A percentile compares a stretch with the other conserved stretches of the same genome.
Evolutionary conservation across 108 stramenopile species (phyloP).

Genomic region (Skeletonema potamos): DNA sequence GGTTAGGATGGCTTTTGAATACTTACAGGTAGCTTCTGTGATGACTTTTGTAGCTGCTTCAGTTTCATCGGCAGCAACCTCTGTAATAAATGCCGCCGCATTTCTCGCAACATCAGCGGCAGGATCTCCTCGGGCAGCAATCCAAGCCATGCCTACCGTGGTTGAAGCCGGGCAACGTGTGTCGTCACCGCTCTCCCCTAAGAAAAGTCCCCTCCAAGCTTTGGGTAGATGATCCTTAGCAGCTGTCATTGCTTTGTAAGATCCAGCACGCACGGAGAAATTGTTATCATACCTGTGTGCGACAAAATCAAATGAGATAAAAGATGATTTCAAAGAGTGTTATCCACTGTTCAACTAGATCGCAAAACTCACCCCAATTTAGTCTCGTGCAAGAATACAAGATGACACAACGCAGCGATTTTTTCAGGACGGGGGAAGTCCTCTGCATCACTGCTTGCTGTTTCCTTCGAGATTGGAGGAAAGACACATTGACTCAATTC

Average conservation of each 20-base stretch:
- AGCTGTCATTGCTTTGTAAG: conserved; percentile 25
- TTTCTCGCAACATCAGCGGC: conserved; percentile 24
- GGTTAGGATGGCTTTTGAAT: conserved; percentile 13
- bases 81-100: conserved; percentile 19
- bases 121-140: conserved; percentile 26
- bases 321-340: background rate
- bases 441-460: background rate
- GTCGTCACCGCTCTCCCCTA: background rate
- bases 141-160: conserved; percentile 43
- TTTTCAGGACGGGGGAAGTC: conserved; percentile 31
- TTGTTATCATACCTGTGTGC: conserved; percentile 22
- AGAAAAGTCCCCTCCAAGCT: conserved; percentile 36
- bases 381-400: conserved; percentile 33
- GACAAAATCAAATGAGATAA: background rate
- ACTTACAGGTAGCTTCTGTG: conserved; percentile 16
- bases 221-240: conserved; percentile 32
- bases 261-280: conserved; percentile 20
- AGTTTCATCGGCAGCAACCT: background rate
- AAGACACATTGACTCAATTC: conserved; percentile 37
- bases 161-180: background rate
- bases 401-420: conserved; percentile 37
- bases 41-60: background rate
- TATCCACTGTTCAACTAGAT: background rate
- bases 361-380: conserved; percentile 19
- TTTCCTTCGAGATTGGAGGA: background rate